Percentiles rank a stretch among this genome's conserved stretches.
Conservation (phyloP, 2,329 filamentous ascomycete species). For the Xylaria digitata region DNA sequence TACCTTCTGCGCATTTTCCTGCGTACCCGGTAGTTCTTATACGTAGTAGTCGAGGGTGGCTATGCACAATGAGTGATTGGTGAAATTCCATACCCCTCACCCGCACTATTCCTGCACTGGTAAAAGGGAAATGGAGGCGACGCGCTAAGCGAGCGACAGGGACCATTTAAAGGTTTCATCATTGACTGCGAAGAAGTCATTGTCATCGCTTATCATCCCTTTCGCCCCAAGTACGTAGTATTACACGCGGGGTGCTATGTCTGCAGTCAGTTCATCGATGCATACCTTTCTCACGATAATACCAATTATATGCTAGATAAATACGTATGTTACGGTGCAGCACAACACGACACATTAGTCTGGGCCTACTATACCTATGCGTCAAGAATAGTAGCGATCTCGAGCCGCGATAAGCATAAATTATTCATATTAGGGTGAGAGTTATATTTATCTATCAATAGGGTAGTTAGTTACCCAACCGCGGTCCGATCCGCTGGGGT, state of each 20-base stretch:
- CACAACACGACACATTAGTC: no score
- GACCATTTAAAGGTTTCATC: background rate
- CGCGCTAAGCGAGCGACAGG: background rate
- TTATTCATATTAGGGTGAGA: no score
- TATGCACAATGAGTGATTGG: conserved; percentile 5
- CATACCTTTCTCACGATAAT: background rate
- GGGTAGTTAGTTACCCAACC: background rate
- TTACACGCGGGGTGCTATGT: background rate
- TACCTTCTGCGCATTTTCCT: background rate
- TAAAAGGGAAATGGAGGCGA: background rate
- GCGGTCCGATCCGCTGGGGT: conserved; percentile 4
- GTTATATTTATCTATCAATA: no score
- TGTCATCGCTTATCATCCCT: background rate
- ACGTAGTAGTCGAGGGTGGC: conserved; percentile 18
- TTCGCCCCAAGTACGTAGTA: background rate
- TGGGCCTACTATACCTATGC: no score
- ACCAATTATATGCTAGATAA: background rate
- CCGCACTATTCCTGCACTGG: background rate
- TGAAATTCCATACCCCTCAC: background rate
- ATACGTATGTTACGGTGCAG: no score
- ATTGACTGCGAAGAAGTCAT: background rate
- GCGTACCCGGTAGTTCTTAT: no score
- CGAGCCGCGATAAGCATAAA: no score
- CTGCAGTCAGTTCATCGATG: background rate
- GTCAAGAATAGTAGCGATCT: no score